Percentiles rank a stretch among this genome's conserved stretches.
Conservation (phyloP, 2,329 filamentous ascomycete species). For the Xylariaceae sp. region DNA sequence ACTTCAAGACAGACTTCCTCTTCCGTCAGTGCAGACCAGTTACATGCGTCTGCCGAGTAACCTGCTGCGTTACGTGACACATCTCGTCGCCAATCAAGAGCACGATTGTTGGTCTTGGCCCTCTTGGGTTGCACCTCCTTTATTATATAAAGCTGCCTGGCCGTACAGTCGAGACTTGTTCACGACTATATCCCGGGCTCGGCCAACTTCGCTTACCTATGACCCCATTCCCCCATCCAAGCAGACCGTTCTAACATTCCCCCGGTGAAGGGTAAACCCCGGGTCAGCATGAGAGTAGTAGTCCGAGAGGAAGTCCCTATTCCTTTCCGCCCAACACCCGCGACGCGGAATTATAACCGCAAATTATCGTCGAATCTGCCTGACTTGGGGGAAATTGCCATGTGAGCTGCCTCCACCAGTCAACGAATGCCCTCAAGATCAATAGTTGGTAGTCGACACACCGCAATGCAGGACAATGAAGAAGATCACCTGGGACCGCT, state of each 20-base stretch:
- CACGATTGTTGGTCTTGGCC: slow-evolving; percentile 8
- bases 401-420: background rate
- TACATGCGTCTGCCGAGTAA: slow-evolving; percentile 4
- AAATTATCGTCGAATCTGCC: background rate
- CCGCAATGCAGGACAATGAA: background rate
- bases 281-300: background rate
- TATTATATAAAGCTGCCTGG: background rate
- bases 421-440: background rate
- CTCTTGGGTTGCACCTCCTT: background rate
- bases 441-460: background rate
- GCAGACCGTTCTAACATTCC: background rate
- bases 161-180: background rate
- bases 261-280: too few relatives aligned
- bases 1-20: slow-evolving; percentile 6
- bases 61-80: background rate
- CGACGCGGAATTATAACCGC: too few relatives aligned
- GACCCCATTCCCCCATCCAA: background rate
- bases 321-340: background rate
- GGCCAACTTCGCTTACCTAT: background rate
- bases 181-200: background rate
- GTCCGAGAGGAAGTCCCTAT: background rate
- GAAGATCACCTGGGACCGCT: background rate
- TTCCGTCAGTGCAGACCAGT: slow-evolving; percentile 4
- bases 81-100: slow-evolving; percentile 1
- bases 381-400: background rate